A percentile compares a stretch with the other conserved stretches of the same genome.
phyloP scores from a whole-genome alignment of 2,329 filamentous ascomycete genomes.

The Cercospora beticola region DNA sequence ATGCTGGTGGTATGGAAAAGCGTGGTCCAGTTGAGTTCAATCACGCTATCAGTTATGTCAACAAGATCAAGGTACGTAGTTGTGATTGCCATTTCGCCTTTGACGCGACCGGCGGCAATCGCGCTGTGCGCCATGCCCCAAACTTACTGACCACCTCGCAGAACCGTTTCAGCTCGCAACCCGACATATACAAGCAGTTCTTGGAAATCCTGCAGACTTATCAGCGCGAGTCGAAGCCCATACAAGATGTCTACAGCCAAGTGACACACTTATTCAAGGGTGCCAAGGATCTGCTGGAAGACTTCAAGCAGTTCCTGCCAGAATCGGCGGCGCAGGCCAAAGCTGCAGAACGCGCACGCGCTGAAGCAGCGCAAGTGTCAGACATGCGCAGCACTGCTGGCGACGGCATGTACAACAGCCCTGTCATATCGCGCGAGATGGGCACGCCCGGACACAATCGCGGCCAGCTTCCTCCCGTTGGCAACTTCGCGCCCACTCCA shows the following conservation, averaged over 20 bases:
- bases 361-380: constrained; percentile 67
- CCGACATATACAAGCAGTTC: constrained; percentile 99
- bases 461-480: constrained; percentile 74
- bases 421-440: constrained; percentile 41
- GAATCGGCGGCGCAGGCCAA: constrained; percentile 75
- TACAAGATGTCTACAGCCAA: constrained; percentile 96
- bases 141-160: constrained; percentile 40
- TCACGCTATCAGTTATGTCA: constrained; percentile 98
- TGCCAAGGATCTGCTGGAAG: constrained; percentile 90
- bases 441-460: constrained; percentile 36
- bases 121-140: neutral
- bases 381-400: constrained; percentile 52
- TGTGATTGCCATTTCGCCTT: neutral
- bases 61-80: constrained; percentile 89
- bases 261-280: constrained; percentile 92
- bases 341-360: constrained; percentile 55
- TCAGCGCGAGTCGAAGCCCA: constrained; percentile 95
- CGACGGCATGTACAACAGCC: constrained; percentile 48
- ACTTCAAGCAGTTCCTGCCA: constrained; percentile 97
- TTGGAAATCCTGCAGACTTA: constrained; percentile 97
- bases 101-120: neutral
- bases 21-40: constrained; percentile 97
- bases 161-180: constrained; percentile 95
- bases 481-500: constrained; percentile 83
- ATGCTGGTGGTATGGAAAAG: constrained; percentile 64